Percentiles rank a stretch among this genome's conserved stretches.
Conservation (phyloP, 306 rosid species). For the Lupinus albus region DNA sequence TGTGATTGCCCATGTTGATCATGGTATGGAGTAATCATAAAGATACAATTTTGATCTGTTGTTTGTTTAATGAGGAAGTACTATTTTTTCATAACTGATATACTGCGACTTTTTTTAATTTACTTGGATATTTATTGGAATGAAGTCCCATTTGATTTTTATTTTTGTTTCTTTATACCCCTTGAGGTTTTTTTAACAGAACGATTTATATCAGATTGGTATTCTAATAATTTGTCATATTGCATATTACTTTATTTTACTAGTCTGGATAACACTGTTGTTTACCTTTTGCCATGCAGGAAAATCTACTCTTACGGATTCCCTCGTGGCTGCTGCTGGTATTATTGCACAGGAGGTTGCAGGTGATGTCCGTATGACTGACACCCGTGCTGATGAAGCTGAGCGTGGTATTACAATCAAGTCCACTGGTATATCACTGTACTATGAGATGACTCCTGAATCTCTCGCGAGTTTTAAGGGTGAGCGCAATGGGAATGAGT, state of each 20-base stretch:
- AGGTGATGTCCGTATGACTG: conserved; percentile 95
- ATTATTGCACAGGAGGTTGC: conserved; percentile 91
- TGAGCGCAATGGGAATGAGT: conserved; percentile 76
- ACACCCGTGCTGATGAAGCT: conserved; percentile 91
- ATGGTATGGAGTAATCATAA: conserved; percentile 46
- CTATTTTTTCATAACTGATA: neutral
- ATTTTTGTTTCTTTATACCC: neutral
- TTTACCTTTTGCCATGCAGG: conserved; percentile 43
- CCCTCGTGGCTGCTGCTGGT: conserved; percentile 96
- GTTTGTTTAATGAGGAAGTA: neutral
- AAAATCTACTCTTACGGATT: conserved; percentile 85
- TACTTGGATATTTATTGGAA: neutral
- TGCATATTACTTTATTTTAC: neutral
- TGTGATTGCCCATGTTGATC: conserved; percentile 91
- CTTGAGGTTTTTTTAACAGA: neutral
- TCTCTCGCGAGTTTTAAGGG: conserved; percentile 66
- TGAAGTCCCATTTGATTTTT: too few relatives aligned
- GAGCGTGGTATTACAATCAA: conserved; percentile 95
- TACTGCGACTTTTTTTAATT: neutral
- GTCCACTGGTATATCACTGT: conserved; percentile 92
- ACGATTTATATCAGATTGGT: neutral
- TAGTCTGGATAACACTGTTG: neutral
- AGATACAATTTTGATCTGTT: neutral
- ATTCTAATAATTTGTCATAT: neutral
- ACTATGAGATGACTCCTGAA: conserved; percentile 72